Evolutionary conservation across 345 rosid species (phyloP), one percentile per base, ranked within the genome.

Genomic region (Camelina hispida): DNA sequence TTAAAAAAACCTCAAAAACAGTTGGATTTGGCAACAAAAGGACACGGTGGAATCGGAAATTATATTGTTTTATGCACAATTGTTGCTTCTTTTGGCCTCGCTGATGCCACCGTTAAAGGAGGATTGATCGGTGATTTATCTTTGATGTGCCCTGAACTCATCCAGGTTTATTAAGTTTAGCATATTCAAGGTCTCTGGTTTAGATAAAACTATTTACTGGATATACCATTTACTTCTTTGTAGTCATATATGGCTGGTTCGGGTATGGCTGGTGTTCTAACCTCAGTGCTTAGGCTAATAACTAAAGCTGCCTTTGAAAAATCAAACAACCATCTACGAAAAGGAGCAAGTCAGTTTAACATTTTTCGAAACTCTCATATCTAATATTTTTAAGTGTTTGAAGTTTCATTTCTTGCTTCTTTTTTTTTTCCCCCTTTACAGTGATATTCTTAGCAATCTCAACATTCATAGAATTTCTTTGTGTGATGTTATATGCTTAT

Each of bases 81-180:
- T 37, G 95, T 89, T 66, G 87, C 82, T 28, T 67, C 76, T 20
- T 92, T 92, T 78, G 97, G 96, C 22, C 64, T 90, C 20, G 94
- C 97, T 2, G 96, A 95, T 81, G 97, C 97, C 12, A 84, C 72
- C 65, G 91, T 92, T 68, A 89, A 89, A 74, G 99, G 99, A 67
- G 97, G 99, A 56, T 83, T 95, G 85, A 83, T 90, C 46, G 98
- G 97, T 4, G 99, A 95, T 57, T 67, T 92, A 40, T 86, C 96
- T 37, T 85, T 95, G 87, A 95, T 95, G 97, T 83, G 77, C 73
- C 97, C 96, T 57, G 98, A 90, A 57, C 84, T 95, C 76, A 86
- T 95, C 71, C 99, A 90, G 91, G 98, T 89, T 53, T 9, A n/a
- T 61, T 2, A 55, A 10, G 17, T 74, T 52, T 25, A 25, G 28